Percentiles rank a stretch among this genome's conserved stretches.
phyloP scores from a whole-genome alignment of 495 filamentous ascomycete genomes.

The Daldinia childiae region DNA sequence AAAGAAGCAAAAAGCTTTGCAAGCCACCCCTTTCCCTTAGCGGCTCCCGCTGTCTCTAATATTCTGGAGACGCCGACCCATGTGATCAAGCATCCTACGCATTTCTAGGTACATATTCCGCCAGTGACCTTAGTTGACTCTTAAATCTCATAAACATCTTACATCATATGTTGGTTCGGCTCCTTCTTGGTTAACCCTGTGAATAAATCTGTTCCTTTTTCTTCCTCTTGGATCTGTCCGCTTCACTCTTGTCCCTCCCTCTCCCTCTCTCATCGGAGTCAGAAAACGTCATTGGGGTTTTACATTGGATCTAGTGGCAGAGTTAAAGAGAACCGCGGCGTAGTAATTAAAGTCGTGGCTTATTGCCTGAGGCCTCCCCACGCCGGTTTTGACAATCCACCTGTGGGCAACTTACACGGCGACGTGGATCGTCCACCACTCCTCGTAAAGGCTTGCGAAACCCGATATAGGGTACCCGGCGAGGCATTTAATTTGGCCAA shows the following conservation, averaged over 20 bases:
- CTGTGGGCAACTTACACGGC: slow-evolving; percentile 15
- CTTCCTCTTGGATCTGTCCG: slow-evolving; percentile 26
- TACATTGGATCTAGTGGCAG: slow-evolving; percentile 23
- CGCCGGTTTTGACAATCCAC: slow-evolving; percentile 8
- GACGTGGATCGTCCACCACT: slow-evolving; percentile 13
- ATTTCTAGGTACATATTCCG: slow-evolving; percentile 30
- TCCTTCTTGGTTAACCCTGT: slow-evolving; percentile 21
- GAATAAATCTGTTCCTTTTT: slow-evolving; percentile 32
- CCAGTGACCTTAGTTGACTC: slow-evolving; percentile 36
- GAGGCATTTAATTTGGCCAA: slow-evolving; percentile 14
- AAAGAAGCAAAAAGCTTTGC: slow-evolving; percentile 29
- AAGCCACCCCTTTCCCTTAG: slow-evolving; percentile 41
- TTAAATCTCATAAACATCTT: slow-evolving; percentile 39
- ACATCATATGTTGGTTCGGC: slow-evolving; percentile 32
- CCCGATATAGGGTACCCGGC: slow-evolving; percentile 12
- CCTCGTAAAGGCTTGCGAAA: slow-evolving; percentile 22
- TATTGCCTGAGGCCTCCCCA: slow-evolving; percentile 27
- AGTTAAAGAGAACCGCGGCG: slow-evolving; percentile 11
- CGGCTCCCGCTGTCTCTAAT: slow-evolving; percentile 36
- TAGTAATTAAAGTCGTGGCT: slow-evolving; percentile 27
- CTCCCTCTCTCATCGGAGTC: not conserved
- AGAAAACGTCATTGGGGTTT: slow-evolving; percentile 5
- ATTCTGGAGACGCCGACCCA: slow-evolving; percentile 41
- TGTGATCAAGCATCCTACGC: slow-evolving; percentile 37
- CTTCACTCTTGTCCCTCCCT: not conserved